Conservation (phyloP, 148 eudicot species). For the Rhododendron williamsianum region DNA sequence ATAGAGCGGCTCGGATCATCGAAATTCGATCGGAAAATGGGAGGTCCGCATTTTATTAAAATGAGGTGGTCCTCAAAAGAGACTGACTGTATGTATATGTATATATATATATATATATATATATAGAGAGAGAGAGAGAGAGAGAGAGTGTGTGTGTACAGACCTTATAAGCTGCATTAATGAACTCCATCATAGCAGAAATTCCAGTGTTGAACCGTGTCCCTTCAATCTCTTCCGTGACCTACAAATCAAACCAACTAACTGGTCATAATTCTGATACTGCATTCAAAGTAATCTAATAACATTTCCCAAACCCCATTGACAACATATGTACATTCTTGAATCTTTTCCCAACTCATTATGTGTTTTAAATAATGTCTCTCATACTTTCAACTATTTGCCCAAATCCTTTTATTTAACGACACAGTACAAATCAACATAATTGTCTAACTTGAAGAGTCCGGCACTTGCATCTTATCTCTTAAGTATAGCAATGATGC, state of each 20-base stretch:
- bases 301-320: background rate
- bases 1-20: too few relatives aligned
- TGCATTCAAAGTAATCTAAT: background rate
- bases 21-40: too few relatives aligned
- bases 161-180: constrained; percentile 93
- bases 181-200: constrained; percentile 99
- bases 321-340: background rate
- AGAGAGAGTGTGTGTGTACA: constrained; percentile 6
- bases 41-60: too few relatives aligned
- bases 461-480: background rate
- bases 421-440: background rate
- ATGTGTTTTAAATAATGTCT: background rate
- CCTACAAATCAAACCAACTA: constrained; percentile 36
- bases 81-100: too few relatives aligned
- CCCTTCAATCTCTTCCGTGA: constrained; percentile 84
- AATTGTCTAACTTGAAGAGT: background rate
- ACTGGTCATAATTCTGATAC: background rate
- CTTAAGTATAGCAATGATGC: background rate
- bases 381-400: background rate
- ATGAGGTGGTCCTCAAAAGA: too few relatives aligned
- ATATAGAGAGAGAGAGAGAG: constrained; percentile 2
- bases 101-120: background rate
- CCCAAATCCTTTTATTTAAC: background rate
- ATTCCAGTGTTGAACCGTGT: constrained; percentile 98
- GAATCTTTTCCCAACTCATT: background rate